Conservation (phyloP, 1,284 basidiomycete genomes). For the Sporisorium sorghi region DNA sequence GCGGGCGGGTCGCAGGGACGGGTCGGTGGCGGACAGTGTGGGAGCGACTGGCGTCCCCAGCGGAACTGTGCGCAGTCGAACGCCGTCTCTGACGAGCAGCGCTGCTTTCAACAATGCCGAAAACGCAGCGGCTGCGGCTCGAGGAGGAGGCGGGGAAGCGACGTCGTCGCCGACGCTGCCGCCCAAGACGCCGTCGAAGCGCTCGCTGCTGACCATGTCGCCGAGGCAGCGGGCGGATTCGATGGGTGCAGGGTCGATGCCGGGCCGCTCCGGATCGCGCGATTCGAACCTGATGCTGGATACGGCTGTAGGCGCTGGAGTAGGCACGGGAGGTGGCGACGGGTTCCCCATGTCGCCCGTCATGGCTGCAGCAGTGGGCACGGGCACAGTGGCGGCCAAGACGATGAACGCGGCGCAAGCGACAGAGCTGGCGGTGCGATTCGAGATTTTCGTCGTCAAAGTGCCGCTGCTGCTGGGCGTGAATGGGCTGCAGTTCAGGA, state of each 20-base stretch:
- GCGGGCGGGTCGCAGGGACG: slow-evolving; percentile 22
- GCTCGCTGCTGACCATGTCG: slow-evolving; percentile 23
- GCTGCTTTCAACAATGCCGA: slow-evolving; percentile 20
- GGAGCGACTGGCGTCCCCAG: slow-evolving; percentile 4
- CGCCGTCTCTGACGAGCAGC: slow-evolving; percentile 30
- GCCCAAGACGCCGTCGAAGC: slow-evolving; percentile 39
- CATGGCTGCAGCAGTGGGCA: neutral
- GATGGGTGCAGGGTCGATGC: slow-evolving; percentile 40
- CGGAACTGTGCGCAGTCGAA: slow-evolving; percentile 28
- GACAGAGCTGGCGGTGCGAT: slow-evolving; percentile 61
- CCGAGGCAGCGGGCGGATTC: slow-evolving; percentile 52
- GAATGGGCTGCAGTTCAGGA: slow-evolving; percentile 94
- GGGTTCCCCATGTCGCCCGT: slow-evolving; percentile 15
- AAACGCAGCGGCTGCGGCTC: neutral
- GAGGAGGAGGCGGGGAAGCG: slow-evolving; percentile 6
- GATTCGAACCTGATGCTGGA: slow-evolving; percentile 45
- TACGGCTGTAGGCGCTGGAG: slow-evolving; percentile 1
- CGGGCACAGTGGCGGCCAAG: slow-evolving; percentile 24
- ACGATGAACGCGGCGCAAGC: slow-evolving; percentile 47
- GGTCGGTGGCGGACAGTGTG: slow-evolving; percentile 32
- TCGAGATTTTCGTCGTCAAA: slow-evolving; percentile 68
- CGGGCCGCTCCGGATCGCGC: slow-evolving; percentile 27
- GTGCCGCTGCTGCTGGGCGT: slow-evolving; percentile 84
- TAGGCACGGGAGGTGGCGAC: slow-evolving; percentile 2
- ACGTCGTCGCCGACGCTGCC: slow-evolving; percentile 21